Base-by-base conservation (phyloP, 139 green algal genomes). In the Tetraselmis chui region DNA sequence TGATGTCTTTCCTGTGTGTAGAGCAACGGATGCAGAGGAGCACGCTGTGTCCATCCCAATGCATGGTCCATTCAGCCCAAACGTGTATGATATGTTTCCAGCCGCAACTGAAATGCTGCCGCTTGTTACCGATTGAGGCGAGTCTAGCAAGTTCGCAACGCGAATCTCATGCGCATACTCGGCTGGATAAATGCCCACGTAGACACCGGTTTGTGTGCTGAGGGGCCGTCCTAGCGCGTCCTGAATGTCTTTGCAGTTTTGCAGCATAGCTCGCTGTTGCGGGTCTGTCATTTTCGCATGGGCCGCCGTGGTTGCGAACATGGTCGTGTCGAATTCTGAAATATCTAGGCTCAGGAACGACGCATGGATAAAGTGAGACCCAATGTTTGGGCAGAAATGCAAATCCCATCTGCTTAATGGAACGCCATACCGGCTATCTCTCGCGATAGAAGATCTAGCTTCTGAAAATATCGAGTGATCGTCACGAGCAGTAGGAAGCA, bases 21-120 rank as follows among this genome's bases (percentile, higher is more conserved):
- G 11, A 1, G 89, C 89, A 28, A 94, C 89, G 0, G 92, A 79
- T 0, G 91, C 92, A 0, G 90, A 85, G 1, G 87, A 92, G 80
- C 92, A 95, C 1, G 92, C 91, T 0, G 92, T 94, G 85, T 95
- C 91, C 0, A 95, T 87, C 0, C 78, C 81, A 0, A 95, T 23
- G 0, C 88, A 58, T 2, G 89, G 83, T 1, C 87, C 85, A 80
- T 76, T 23, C 28, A 87, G 29, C 22, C 82, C 78, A 1, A 86
- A 85, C 1, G n/a, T n/a, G 76, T 80, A 88, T 1, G 81, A 77
- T 27, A 88, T 1, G 0, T 81, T 76, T 1, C 84, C 84, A 29
- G 32, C 28, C 24, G 85, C 82, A 28, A 89, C 85, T 59, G 59
- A 84, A 1, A 80, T 59, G n/a, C 30, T 28, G 5, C 24, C 31